Conservation (phyloP, 345 rosid genomes). For the Arabis alpina region DNA sequence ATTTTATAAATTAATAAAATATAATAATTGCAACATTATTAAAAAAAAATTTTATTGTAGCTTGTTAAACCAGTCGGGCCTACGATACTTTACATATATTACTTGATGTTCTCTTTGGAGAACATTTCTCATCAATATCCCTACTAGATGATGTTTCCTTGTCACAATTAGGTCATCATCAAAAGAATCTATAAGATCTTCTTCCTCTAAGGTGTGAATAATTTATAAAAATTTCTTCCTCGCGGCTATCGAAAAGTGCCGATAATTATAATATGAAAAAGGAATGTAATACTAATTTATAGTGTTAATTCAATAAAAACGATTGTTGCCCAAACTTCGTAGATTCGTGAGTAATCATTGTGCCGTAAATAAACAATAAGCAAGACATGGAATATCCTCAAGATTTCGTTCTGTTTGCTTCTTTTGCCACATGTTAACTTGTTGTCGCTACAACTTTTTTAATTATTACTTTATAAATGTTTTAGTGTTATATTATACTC, state of each 20-base stretch:
- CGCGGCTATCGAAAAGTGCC: slow-evolving; percentile 36
- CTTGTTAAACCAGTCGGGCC: no score
- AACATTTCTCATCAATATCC: slow-evolving; percentile 14
- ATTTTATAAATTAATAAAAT: no score
- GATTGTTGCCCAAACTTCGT: slow-evolving; percentile 33
- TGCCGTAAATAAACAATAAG: slow-evolving; percentile 39
- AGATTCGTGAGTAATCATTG: slow-evolving; percentile 44
- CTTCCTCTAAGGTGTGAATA: slow-evolving; percentile 21
- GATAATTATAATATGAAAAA: slow-evolving; percentile 7
- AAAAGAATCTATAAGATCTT: slow-evolving; percentile 38
- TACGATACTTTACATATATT: no score
- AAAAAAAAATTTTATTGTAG: no score
- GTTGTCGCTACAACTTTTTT: slow-evolving; percentile 22
- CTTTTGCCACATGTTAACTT: slow-evolving; percentile 47
- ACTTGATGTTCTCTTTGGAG: slow-evolving; percentile 6
- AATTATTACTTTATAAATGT: slow-evolving; percentile 18
- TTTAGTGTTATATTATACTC: background rate
- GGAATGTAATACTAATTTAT: background rate
- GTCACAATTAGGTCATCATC: slow-evolving; percentile 40
- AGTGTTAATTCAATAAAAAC: background rate
- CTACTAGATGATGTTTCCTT: slow-evolving; percentile 30
- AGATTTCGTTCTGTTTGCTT: slow-evolving; percentile 42
- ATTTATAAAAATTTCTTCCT: slow-evolving; percentile 29
- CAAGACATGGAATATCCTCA: slow-evolving; percentile 44
- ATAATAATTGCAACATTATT: no score